Base-by-base conservation (phyloP, 768 basidiomycete genomes). In the Boletus sensibilis region DNA sequence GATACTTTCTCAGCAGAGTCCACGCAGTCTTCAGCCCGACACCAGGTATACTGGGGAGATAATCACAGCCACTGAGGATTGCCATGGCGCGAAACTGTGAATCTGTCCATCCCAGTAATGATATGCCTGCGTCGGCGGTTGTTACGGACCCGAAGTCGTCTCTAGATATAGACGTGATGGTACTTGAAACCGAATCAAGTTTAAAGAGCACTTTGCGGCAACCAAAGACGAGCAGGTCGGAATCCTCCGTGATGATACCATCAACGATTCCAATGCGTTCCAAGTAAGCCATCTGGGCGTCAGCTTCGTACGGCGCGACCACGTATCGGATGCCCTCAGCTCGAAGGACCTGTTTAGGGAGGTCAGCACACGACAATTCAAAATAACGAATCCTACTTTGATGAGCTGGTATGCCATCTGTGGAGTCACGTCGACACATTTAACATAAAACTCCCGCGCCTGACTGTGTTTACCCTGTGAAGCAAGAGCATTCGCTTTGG, bases 251-350 rank as follows among this genome's bases (percentile, higher is more conserved):
- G 62, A 99, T 82, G 70, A 99, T 88, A 3, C 87, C 97, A 68
- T 95, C 88, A 39, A 94, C 91, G 34, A 90, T 65, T 18, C 92
- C 92, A 41, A 77, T 71, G 47, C 83, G 83, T 68, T 98, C 97
- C 42, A 99, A 82, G 73, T 89, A 98, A 43, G 92, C 89, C 54
- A 99, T 82, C 71, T 99, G 97, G 1, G 97, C 94, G 66, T 99
- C 97, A 1, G 97, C 97, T 78, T 99, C 97, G 71, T 98, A 99
- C 0, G 97, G 97, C 5, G 97, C 96, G 18, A 98, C 97, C 38
- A 98, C 77, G 68, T 96, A 97, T 20, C 81, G 69, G 9, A 98
- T 82, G 18, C 76, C 74, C 67, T 97, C 95, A 12, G 88, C 90
- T 46, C 82, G 82, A 33, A 99, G 78, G 12, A 91, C 95, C 95